These are phyloP conservation scores for Globisporangium camurandrum DNA, from an alignment of 352 stramenopile genomes.

Conservation along the genomic window DNA sequence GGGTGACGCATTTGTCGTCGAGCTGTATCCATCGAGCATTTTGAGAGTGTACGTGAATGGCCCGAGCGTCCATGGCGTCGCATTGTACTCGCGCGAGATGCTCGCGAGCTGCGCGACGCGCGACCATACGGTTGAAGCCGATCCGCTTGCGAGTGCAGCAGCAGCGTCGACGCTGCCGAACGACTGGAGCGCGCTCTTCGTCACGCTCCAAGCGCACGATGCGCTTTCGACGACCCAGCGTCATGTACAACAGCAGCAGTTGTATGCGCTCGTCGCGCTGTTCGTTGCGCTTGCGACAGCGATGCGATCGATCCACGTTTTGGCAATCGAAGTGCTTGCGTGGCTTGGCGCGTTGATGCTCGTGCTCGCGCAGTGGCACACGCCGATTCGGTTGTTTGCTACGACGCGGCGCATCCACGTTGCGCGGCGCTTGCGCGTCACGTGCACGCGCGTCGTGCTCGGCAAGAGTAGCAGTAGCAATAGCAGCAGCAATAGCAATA, in stretches of 20 bases:
- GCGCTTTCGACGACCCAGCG: slow-evolving; percentile 7
- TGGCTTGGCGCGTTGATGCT: slow-evolving; percentile 43
- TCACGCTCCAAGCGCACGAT: slow-evolving; percentile 28
- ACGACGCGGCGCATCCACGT: slow-evolving; percentile 41
- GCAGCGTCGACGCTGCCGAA: neutral
- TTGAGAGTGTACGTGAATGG: slow-evolving; percentile 65
- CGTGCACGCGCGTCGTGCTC: slow-evolving; percentile 31
- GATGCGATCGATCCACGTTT: slow-evolving; percentile 37
- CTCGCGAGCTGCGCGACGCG: slow-evolving; percentile 15
- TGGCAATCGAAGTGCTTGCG: slow-evolving; percentile 35
- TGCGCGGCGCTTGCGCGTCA: slow-evolving; percentile 25
- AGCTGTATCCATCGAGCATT: slow-evolving; percentile 67
- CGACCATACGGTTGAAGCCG: slow-evolving; percentile 27
- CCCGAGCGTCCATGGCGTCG: slow-evolving; percentile 46
- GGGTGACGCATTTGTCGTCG: slow-evolving; percentile 40
- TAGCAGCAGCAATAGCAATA: neutral
- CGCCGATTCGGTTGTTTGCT: slow-evolving; percentile 39
- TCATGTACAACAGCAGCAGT: slow-evolving; percentile 25
- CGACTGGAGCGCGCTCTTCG: slow-evolving; percentile 32
- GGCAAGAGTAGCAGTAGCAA: slow-evolving; percentile 25
- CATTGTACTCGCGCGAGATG: slow-evolving; percentile 51
- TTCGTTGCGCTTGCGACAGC: slow-evolving; percentile 29
- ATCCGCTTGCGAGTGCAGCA: slow-evolving; percentile 16
- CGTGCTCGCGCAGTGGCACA: slow-evolving; percentile 49
- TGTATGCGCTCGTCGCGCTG: slow-evolving; percentile 37